A percentile compares a stretch with the other conserved stretches of the same genome.
These are phyloP conservation scores for Adansonia gregorii DNA, from an alignment of 441 rosid genomes.

Conservation along the genomic window DNA sequence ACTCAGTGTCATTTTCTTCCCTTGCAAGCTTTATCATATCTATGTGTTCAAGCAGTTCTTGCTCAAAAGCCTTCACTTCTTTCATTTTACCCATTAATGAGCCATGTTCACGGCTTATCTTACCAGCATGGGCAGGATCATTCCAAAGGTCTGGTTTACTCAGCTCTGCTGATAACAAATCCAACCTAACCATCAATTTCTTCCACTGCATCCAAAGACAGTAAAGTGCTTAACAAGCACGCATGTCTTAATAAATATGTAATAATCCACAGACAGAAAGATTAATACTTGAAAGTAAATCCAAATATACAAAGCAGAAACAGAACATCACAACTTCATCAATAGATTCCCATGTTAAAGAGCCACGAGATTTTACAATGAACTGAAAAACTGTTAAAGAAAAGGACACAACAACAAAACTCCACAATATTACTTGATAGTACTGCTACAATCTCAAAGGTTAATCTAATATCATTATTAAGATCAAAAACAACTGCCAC, in stretches of 20 bases:
- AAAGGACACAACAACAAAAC: neutral
- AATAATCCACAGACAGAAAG: neutral
- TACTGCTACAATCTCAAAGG: neutral
- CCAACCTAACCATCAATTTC: slow-evolving; percentile 63
- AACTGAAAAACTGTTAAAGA: slow-evolving; percentile 9
- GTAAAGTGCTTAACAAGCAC: neutral
- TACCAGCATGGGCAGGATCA: slow-evolving; percentile 88
- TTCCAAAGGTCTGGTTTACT: slow-evolving; percentile 82
- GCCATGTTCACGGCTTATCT: slow-evolving; percentile 92
- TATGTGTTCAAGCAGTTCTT: slow-evolving; percentile 84
- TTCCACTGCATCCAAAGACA: slow-evolving; percentile 69
- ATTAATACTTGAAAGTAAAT: slow-evolving; percentile 3
- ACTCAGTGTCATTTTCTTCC: slow-evolving; percentile 83
- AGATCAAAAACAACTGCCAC: neutral
- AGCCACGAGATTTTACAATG: neutral
- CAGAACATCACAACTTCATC: slow-evolving; percentile 8
- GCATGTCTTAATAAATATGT: neutral
- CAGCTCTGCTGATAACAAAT: slow-evolving; percentile 68
- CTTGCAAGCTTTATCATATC: slow-evolving; percentile 94
- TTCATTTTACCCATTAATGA: slow-evolving; percentile 72
- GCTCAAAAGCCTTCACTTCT: slow-evolving; percentile 74
- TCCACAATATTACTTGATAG: neutral
- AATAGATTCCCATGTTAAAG: slow-evolving; percentile 6
- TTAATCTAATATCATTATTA: neutral
- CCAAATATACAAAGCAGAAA: neutral